Evolutionary conservation across 495 filamentous ascomycete genomes (phyloP).

Genomic region (Aspergillus olivimuriae): DNA sequence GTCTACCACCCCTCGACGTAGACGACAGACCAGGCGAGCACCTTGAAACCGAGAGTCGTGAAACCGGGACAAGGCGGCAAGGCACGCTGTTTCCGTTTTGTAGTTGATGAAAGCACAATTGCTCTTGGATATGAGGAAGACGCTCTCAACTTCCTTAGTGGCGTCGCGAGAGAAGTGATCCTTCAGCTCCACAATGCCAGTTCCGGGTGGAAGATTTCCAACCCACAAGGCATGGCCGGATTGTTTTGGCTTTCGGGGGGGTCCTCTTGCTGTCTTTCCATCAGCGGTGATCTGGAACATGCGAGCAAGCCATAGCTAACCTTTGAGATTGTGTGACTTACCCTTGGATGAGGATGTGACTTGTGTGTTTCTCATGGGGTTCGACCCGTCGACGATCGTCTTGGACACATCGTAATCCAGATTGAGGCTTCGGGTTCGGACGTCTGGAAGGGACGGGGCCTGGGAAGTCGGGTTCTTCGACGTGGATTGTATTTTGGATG

Average conservation of each 20-base stretch:
- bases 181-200: conserved; percentile 73
- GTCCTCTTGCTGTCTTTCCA: conserved; percentile 64
- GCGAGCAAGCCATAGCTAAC: not conserved
- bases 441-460: not conserved
- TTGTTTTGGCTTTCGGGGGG: conserved; percentile 87
- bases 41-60: conserved; percentile 76
- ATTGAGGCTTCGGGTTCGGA: not conserved
- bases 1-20: conserved; percentile 54
- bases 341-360: conserved; percentile 16
- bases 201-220: conserved; percentile 82
- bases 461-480: conserved; percentile 2
- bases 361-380: conserved; percentile 19
- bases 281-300: conserved; percentile 14
- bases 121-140: conserved; percentile 94
- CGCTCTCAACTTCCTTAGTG: conserved; percentile 71
- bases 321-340: conserved; percentile 11
- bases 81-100: conserved; percentile 69
- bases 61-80: conserved; percentile 79
- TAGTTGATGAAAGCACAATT: conserved; percentile 99
- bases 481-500: conserved; percentile 8
- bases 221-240: conserved; percentile 95
- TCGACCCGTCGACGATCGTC: conserved; percentile 42
- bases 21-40: conserved; percentile 82
- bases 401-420: conserved; percentile 33
- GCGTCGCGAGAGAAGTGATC: conserved; percentile 85